phyloP scores from a whole-genome alignment of 2,329 filamentous ascomycete genomes.

The Penicillium sp. region DNA sequence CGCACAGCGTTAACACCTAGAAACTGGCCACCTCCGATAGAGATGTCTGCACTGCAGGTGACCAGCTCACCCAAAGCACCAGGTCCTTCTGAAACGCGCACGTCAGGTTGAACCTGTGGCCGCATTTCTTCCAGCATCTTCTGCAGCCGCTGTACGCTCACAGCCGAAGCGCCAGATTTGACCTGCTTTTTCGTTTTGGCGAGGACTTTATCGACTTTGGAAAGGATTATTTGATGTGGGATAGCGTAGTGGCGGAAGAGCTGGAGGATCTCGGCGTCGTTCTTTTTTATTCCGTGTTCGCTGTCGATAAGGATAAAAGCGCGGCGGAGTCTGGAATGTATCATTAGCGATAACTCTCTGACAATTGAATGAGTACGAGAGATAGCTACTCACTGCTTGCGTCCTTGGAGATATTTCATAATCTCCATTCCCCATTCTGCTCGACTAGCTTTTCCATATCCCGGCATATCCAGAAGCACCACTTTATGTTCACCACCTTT shows the following conservation, averaged over 20 bases:
- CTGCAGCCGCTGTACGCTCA: conserved; percentile 36
- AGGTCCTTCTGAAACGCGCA: conserved; percentile 36
- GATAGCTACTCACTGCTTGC: conserved; percentile 56
- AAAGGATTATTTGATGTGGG: conserved; percentile 65
- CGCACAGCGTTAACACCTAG: conserved; percentile 63
- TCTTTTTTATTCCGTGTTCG: conserved; percentile 62
- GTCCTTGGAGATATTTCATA: conserved; percentile 64
- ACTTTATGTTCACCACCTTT: conserved; percentile 48
- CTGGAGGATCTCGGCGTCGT: conserved; percentile 58
- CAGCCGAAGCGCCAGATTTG: conserved; percentile 30
- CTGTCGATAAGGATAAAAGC: conserved; percentile 67
- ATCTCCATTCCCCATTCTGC: conserved; percentile 66
- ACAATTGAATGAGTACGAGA: rapidly evolving
- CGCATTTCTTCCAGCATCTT: conserved; percentile 41
- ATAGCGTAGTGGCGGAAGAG: conserved; percentile 58
- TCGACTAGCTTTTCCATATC: conserved; percentile 64
- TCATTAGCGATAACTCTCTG: background rate
- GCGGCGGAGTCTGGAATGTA: conserved; percentile 49
- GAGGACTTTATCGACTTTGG: conserved; percentile 63
- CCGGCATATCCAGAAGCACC: conserved; percentile 69
- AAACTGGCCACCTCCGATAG: conserved; percentile 46
- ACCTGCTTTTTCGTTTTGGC: conserved; percentile 31
- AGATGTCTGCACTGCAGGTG: conserved; percentile 56
- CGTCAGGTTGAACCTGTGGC: conserved; percentile 45
- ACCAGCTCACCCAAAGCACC: conserved; percentile 60